phyloP scores from a whole-genome alignment of 2,329 filamentous ascomycete genomes.

The Coniella vitis region DNA sequence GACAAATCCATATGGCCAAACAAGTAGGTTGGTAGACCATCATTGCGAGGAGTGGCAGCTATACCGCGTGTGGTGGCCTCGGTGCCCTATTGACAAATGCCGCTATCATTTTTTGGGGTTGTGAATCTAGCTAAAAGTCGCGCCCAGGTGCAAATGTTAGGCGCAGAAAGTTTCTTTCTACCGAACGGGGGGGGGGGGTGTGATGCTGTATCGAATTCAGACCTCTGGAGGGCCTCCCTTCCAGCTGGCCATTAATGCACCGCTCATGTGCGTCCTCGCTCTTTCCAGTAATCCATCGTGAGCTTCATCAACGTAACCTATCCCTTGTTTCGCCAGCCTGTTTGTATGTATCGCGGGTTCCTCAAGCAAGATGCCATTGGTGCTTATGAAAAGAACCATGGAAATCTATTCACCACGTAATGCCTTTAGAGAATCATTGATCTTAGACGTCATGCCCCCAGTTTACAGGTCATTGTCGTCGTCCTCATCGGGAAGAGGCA shows the following conservation, averaged over 20 bases:
- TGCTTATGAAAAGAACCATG: conserved; percentile 13
- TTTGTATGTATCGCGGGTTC: conserved; percentile 15
- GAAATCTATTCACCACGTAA: conserved; percentile 16
- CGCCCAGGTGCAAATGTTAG: conserved; percentile 13
- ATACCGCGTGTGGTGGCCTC: neutral
- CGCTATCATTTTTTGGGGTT: conserved; percentile 9
- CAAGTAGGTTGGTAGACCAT: neutral
- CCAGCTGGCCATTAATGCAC: conserved; percentile 16
- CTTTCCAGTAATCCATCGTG: conserved; percentile 14
- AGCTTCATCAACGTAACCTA: conserved; percentile 15
- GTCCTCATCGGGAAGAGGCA: conserved; percentile 92
- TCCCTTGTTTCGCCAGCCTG: conserved; percentile 6
- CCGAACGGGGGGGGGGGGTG: conserved; percentile 8
- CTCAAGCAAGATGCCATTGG: conserved; percentile 17
- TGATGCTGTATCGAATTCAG: conserved; percentile 14
- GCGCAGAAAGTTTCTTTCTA: conserved; percentile 13
- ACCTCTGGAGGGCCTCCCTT: conserved; percentile 7
- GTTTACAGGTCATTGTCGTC: conserved; percentile 64
- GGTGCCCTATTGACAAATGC: neutral
- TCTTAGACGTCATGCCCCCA: conserved; percentile 15
- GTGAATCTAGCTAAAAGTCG: conserved; percentile 16
- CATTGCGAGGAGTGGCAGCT: neutral
- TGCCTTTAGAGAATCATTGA: conserved; percentile 3
- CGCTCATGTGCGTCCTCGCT: conserved; percentile 11
- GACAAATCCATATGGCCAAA: conserved; percentile 1